A percentile compares a stretch with the other conserved stretches of the same genome.
phyloP scores from a whole-genome alignment of 2,329 filamentous ascomycete species.

The Fusarium longipes region DNA sequence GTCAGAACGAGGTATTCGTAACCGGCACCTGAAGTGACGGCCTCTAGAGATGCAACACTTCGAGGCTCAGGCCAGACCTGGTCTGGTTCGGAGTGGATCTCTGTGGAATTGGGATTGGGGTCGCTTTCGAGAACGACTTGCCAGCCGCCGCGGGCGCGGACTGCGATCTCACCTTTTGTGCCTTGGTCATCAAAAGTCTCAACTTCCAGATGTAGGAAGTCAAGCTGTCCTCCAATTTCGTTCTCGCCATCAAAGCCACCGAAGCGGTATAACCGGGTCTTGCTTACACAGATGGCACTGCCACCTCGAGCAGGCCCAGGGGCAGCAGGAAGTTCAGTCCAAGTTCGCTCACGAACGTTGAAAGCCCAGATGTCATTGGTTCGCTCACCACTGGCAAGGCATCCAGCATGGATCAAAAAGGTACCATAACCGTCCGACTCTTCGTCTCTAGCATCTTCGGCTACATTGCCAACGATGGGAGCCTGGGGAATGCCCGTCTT shows the following conservation, averaged over 20 bases:
- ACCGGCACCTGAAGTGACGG: slow-evolving; percentile 68
- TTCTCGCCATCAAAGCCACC: slow-evolving; percentile 79
- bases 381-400: slow-evolving; percentile 70
- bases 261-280: slow-evolving; percentile 78
- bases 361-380: slow-evolving; percentile 82
- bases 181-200: slow-evolving; percentile 65
- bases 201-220: slow-evolving; percentile 70
- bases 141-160: slow-evolving; percentile 66
- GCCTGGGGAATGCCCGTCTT: slow-evolving; percentile 68
- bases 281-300: slow-evolving; percentile 71
- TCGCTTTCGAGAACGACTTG: slow-evolving; percentile 60
- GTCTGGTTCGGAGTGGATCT: slow-evolving; percentile 49
- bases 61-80: slow-evolving; percentile 64
- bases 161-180: slow-evolving; percentile 60
- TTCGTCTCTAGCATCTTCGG: slow-evolving; percentile 68
- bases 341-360: slow-evolving; percentile 70
- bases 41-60: slow-evolving; percentile 65
- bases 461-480: slow-evolving; percentile 67
- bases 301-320: slow-evolving; percentile 75
- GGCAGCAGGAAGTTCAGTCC: slow-evolving; percentile 75
- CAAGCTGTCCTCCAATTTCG: slow-evolving; percentile 78
- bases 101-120: slow-evolving; percentile 49
- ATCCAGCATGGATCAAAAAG: slow-evolving; percentile 82
- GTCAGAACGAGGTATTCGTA: slow-evolving; percentile 71
- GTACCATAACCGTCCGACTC: slow-evolving; percentile 72